Conservation (phyloP, 495 filamentous ascomycete genomes). For the Pseudevernia furfuracea region DNA sequence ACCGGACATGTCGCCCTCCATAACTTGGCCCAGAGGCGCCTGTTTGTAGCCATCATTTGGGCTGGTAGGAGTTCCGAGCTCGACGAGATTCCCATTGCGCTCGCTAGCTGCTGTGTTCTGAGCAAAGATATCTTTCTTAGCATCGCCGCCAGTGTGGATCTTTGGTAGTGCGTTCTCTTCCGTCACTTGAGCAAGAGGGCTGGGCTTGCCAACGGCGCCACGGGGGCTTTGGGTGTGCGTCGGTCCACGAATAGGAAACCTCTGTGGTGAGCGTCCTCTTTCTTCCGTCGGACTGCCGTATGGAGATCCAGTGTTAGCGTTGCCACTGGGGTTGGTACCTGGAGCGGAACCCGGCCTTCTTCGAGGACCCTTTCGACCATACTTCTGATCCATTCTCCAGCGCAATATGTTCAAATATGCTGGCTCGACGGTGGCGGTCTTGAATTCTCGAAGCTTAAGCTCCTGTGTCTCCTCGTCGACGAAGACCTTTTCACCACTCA, state of each 20-base stretch:
- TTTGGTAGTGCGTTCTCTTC: constrained; percentile 42
- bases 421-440: constrained; percentile 79
- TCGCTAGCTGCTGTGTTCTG: constrained; percentile 31
- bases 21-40: constrained; percentile 9
- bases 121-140: constrained; percentile 29
- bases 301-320: constrained; percentile 37
- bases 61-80: constrained; percentile 37
- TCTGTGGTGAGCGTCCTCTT: constrained; percentile 48
- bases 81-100: constrained; percentile 38
- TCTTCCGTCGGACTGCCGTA: constrained; percentile 48
- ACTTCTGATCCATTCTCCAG: constrained; percentile 91
- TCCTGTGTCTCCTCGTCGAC: constrained; percentile 89
- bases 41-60: constrained; percentile 15
- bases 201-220: constrained; percentile 43
- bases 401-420: constrained; percentile 88
- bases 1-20: constrained; percentile 14
- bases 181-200: constrained; percentile 46
- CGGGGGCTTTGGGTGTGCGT: constrained; percentile 39
- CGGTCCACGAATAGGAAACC: constrained; percentile 42
- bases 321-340: constrained; percentile 30
- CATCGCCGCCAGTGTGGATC: constrained; percentile 30
- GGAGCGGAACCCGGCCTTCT: constrained; percentile 40
- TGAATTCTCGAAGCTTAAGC: constrained; percentile 87
- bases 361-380: constrained; percentile 54
- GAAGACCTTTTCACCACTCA: constrained; percentile 75